Conservation (phyloP, 2,329 filamentous ascomycete species). For the Fusarium coicis region DNA sequence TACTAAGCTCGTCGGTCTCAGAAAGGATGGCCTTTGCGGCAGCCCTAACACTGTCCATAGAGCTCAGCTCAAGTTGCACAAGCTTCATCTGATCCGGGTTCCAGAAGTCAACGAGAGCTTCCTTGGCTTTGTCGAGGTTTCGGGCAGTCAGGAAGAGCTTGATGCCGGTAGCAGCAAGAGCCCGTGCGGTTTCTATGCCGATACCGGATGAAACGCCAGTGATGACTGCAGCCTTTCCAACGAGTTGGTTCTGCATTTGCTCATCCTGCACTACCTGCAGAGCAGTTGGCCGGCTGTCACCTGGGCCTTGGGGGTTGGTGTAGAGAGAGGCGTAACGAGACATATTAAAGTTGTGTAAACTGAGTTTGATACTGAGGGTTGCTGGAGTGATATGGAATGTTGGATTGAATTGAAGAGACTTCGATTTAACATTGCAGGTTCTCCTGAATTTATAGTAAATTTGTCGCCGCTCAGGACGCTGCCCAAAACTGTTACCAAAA, state of each 20-base stretch:
- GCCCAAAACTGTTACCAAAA: too few species aligned
- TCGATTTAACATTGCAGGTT: too few species aligned
- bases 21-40: not conserved
- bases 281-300: conserved; percentile 5
- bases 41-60: conserved; percentile 17
- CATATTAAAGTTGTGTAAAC: not conserved
- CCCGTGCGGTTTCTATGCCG: conserved; percentile 56
- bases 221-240: not conserved
- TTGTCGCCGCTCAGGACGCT: not conserved
- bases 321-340: conserved; percentile 9
- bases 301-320: not conserved
- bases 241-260: not conserved
- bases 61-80: conserved; percentile 38
- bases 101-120: conserved; percentile 17
- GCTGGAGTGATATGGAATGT: not conserved
- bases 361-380: too few species aligned
- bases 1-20: not conserved
- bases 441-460: not conserved
- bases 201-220: conserved; percentile 53
- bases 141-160: conserved; percentile 39
- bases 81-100: conserved; percentile 26
- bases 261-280: conserved; percentile 2
- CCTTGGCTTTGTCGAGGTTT: conserved; percentile 30
- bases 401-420: not conserved
- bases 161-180: conserved; percentile 53